Conservation (phyloP, 495 filamentous ascomycete genomes). For the Baudoinia panamericana region DNA sequence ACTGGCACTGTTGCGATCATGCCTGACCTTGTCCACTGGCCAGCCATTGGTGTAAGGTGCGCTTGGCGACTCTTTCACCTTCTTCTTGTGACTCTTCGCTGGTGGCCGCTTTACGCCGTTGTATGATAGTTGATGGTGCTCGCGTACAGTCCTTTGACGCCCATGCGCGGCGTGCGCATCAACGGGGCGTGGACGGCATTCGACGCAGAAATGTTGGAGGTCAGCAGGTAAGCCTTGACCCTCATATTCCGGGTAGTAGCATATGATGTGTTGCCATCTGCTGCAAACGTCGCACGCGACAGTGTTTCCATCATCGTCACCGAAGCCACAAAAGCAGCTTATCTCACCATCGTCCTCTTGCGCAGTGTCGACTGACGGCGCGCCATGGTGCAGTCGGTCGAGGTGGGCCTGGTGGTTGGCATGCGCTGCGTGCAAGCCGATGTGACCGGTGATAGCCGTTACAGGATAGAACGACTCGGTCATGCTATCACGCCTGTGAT, state of each 20-base stretch:
- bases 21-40: constrained; percentile 27
- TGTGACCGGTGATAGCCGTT: constrained; percentile 52
- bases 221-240: constrained; percentile 58
- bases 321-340: constrained; percentile 87
- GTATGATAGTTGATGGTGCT: constrained; percentile 47
- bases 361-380: constrained; percentile 39
- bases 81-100: constrained; percentile 40
- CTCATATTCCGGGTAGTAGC: constrained; percentile 57
- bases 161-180: constrained; percentile 58
- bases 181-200: constrained; percentile 64
- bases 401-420: constrained; percentile 34
- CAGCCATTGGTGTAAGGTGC: constrained; percentile 30
- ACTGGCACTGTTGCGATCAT: constrained; percentile 38
- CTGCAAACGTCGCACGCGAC: constrained; percentile 92
- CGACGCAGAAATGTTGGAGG: constrained; percentile 59
- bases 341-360: constrained; percentile 86
- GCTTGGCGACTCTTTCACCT: constrained; percentile 46
- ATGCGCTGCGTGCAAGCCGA: constrained; percentile 41
- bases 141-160: constrained; percentile 42
- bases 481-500: constrained; percentile 55
- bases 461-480: constrained; percentile 62
- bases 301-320: constrained; percentile 93
- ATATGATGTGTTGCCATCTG: constrained; percentile 96
- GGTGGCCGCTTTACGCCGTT: constrained; percentile 38
- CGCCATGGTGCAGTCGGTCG: constrained; percentile 38